Percentiles rank a stretch among this genome's conserved stretches.
phyloP scores from a whole-genome alignment of 2,329 filamentous ascomycete species.

The Penicillium sp. region DNA sequence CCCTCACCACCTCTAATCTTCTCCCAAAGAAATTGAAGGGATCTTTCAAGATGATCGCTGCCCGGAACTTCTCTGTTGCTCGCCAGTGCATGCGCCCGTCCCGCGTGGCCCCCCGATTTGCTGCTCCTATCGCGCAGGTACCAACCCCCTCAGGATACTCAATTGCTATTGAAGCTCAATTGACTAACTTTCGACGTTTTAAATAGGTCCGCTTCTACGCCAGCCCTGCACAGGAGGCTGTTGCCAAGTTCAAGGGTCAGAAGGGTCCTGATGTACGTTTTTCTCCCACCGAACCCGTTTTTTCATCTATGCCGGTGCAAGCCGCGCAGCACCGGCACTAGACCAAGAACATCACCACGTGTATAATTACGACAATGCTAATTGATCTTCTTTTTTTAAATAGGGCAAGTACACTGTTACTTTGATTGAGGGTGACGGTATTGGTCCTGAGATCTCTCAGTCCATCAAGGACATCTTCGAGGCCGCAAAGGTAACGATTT shows the following conservation, averaged over 20 bases:
- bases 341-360: background rate
- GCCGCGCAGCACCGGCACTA: conserved; percentile 18
- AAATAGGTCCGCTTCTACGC: conserved; percentile 60
- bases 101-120: conserved; percentile 46
- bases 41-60: conserved; percentile 70
- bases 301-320: conserved; percentile 26
- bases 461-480: conserved; percentile 98
- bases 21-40: conserved; percentile 19
- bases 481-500: conserved; percentile 71
- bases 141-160: conserved; percentile 20
- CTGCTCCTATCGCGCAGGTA: conserved; percentile 58
- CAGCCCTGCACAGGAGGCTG: conserved; percentile 58
- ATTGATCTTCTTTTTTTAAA: conserved; percentile 18
- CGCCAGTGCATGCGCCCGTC: conserved; percentile 75
- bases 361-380: conserved; percentile 4
- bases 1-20: conserved; percentile 21
- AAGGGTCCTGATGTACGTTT: conserved; percentile 80
- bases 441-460: conserved; percentile 95
- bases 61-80: conserved; percentile 71
- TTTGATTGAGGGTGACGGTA: conserved; percentile 98
- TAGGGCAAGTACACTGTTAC: conserved; percentile 95
- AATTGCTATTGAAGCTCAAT: conserved; percentile 15
- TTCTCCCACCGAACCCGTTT: conserved; percentile 23
- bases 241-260: conserved; percentile 89
- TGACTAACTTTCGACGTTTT: conserved; percentile 16